Percentiles rank a stretch among this genome's conserved stretches.
phyloP scores from a whole-genome alignment of 2,329 filamentous ascomycete species.

The Hortaea sp. region DNA sequence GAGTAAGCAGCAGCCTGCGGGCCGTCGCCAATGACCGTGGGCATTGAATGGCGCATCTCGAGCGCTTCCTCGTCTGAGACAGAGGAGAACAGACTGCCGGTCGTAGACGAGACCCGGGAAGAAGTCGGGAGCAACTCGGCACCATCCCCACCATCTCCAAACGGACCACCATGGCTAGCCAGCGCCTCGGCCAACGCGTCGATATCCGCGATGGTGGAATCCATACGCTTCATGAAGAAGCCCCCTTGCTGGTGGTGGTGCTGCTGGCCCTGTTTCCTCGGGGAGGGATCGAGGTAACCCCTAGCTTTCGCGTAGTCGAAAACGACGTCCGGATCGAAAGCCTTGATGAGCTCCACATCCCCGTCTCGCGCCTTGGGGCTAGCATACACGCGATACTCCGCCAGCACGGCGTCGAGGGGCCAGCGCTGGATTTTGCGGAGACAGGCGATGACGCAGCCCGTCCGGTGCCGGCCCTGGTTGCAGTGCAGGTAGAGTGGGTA shows the following conservation, averaged over 20 bases:
- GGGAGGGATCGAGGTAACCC: constrained; percentile 9
- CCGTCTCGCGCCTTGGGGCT: constrained; percentile 39
- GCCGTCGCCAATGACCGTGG: too few species aligned
- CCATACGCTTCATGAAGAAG: constrained; percentile 7
- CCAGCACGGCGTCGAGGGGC: constrained; percentile 50
- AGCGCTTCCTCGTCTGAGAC: constrained; percentile 1
- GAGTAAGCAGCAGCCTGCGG: neutral
- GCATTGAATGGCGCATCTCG: neutral
- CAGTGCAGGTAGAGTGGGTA: constrained; percentile 82
- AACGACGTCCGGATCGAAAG: constrained; percentile 33
- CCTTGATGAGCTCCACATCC: constrained; percentile 35
- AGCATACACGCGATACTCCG: constrained; percentile 62
- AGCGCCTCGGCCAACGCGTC: constrained; percentile 11
- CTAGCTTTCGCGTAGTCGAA: constrained; percentile 18
- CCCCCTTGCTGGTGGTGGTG: too few species aligned
- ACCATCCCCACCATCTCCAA: too few species aligned
- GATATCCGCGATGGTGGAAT: constrained; percentile 8
- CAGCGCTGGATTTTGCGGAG: constrained; percentile 65
- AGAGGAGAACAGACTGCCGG: constrained; percentile 1
- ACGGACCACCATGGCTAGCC: neutral
- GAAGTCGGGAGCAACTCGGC: constrained; percentile 1
- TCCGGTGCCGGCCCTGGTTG: constrained; percentile 90
- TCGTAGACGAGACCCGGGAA: constrained; percentile 2
- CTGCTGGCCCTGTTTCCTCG: neutral
- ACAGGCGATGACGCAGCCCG: constrained; percentile 76